Percentiles rank a stretch among this genome's conserved stretches.
phyloP scores from a whole-genome alignment of 1,139 yeast genomes.

The Arxiozyma heterogenica region DNA sequence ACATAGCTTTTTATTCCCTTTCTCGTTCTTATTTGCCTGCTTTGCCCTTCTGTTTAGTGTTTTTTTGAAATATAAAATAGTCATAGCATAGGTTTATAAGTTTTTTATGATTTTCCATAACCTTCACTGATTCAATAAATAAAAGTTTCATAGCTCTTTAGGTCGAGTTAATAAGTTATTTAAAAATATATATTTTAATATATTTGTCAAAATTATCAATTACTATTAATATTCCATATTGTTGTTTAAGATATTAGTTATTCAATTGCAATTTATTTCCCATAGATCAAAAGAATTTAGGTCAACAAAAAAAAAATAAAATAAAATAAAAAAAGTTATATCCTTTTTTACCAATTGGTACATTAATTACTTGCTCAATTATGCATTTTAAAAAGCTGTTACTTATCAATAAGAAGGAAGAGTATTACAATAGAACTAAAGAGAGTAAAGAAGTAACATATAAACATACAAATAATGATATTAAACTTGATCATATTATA shows the following conservation, averaged over 20 bases:
- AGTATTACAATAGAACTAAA: neutral
- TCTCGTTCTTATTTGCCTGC: no score
- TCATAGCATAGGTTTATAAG: neutral
- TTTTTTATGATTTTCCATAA: neutral
- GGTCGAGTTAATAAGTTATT: neutral
- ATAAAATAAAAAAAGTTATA: no score
- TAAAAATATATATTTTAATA: no score
- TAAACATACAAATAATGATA: neutral
- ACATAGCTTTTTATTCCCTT: neutral
- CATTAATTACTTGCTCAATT: no score
- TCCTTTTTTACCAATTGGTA: no score
- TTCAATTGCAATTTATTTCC: no score
- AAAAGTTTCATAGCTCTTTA: no score
- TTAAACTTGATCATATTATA: neutral
- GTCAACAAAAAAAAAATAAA: no score
- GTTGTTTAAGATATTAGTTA: no score
- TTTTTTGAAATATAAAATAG: no score
- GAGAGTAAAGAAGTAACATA: neutral
- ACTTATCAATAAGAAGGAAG: neutral
- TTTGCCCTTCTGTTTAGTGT: neutral
- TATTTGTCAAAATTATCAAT: neutral
- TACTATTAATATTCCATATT: no score
- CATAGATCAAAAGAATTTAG: no score
- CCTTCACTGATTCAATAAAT: neutral
- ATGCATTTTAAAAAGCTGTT: neutral